Conservation (phyloP, 1,284 basidiomycete genomes). For the Cryptococcus jaspeensis region DNA sequence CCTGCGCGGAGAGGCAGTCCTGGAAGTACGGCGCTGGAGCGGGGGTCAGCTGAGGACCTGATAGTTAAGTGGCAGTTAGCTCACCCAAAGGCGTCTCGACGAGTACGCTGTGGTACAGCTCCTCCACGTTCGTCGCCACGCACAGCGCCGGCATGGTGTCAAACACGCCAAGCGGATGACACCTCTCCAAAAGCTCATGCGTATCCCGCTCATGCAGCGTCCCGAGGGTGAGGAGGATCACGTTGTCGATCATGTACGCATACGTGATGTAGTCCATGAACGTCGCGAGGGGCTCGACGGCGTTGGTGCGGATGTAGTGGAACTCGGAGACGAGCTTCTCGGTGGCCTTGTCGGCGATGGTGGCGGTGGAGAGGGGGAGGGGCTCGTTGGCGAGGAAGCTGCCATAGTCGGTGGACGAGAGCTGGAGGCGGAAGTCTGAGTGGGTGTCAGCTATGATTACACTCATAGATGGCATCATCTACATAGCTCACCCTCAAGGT, state of each 20-base stretch:
- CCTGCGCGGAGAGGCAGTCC: constrained; percentile 88
- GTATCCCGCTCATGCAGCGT: constrained; percentile 97
- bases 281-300: constrained; percentile 83
- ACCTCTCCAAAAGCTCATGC: constrained; percentile 91
- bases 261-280: constrained; percentile 98
- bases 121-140: constrained; percentile 98
- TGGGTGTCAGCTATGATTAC: neutral
- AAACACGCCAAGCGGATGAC: constrained; percentile 95
- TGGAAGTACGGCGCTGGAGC: constrained; percentile 92
- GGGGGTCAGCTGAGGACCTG: neutral
- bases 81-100: constrained; percentile 95
- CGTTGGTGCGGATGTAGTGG: constrained; percentile 88
- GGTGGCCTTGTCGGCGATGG: constrained; percentile 93
- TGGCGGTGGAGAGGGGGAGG: constrained; percentile 89
- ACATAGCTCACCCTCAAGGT: constrained; percentile 73
- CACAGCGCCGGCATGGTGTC: constrained; percentile 99
- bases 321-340: constrained; percentile 95
- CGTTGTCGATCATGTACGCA: constrained; percentile 99
- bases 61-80: constrained; percentile 28
- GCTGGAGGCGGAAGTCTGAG: constrained; percentile 84
- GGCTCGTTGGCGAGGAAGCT: constrained; percentile 98
- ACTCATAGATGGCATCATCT: neutral
- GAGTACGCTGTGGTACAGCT: constrained; percentile 93
- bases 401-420: constrained; percentile 96
- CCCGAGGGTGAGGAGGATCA: constrained; percentile 94